Evolutionary conservation across 2,329 filamentous ascomycete species (phyloP).

Genomic region (Monosporascus sp.): DNA sequence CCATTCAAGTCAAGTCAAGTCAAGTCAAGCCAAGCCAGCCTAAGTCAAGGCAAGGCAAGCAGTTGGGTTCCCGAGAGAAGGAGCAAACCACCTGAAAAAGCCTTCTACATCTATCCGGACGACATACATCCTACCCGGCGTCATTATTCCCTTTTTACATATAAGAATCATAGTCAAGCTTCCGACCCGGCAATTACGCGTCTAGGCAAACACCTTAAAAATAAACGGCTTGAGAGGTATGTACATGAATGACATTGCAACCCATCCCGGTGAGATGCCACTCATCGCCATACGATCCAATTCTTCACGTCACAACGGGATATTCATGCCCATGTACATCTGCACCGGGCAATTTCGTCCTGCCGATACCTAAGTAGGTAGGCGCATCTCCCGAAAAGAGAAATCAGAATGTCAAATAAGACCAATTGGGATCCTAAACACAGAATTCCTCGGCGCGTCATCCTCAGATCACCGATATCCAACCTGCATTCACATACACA

Average conservation of each 20-base stretch:
- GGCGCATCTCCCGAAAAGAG: not conserved
- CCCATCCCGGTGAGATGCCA: not conserved
- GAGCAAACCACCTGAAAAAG: no score
- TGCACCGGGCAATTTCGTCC: not conserved
- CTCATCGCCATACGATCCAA: not conserved
- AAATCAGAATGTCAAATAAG: not conserved
- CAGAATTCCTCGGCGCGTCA: not conserved
- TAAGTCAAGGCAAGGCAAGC: not conserved
- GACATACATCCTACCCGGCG: no score
- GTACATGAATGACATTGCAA: not conserved
- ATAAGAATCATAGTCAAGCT: not conserved
- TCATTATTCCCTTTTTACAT: no score
- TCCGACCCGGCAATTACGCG: not conserved
- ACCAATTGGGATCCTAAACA: not conserved
- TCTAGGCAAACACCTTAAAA: not conserved
- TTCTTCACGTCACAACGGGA: not conserved
- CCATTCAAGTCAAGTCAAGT: not conserved
- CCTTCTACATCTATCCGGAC: no score
- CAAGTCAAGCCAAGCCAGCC: not conserved
- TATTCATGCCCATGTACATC: not conserved
- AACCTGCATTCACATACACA: not conserved
- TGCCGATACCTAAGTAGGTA: not conserved
- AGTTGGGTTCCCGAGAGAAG: no score
- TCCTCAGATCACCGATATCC: not conserved
- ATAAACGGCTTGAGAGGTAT: not conserved